Percentiles rank a stretch among this genome's conserved stretches.
phyloP scores from a whole-genome alignment of 2,329 filamentous ascomycete species.

The Aspergillus latus region DNA sequence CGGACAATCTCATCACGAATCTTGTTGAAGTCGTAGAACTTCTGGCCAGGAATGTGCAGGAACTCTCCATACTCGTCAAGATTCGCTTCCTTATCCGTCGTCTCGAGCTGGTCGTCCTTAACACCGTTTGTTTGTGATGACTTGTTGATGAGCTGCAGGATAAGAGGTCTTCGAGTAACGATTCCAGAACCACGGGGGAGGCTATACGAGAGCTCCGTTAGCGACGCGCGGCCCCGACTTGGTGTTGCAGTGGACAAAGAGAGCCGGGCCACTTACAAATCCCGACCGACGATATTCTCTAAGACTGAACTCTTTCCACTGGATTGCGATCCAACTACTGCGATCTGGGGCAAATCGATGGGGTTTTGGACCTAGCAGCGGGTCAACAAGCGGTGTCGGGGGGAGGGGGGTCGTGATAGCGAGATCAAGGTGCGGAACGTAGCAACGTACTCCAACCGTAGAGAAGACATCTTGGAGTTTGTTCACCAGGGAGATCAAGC shows the following conservation, averaged over 20 bases:
- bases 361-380: conserved; percentile 81
- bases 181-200: conserved; percentile 96
- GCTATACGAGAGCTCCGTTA: conserved; percentile 51
- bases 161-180: conserved; percentile 90
- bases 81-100: conserved; percentile 84
- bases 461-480: conserved; percentile 99
- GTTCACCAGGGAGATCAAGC: conserved; percentile 82
- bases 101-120: conserved; percentile 62
- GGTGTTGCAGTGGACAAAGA: neutral
- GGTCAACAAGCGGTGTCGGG: conserved; percentile 27
- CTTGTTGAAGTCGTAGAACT: conserved; percentile 97
- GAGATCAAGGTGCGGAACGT: conserved; percentile 7
- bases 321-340: conserved; percentile 96
- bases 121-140: conserved; percentile 70
- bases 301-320: conserved; percentile 99
- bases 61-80: conserved; percentile 98
- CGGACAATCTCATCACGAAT: conserved; percentile 96
- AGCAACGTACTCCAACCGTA: conserved; percentile 74
- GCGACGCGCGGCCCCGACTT: conserved; percentile 17
- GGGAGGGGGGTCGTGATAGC: conserved; percentile 10
- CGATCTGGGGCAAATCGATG: conserved; percentile 97
- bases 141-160: conserved; percentile 97
- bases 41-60: conserved; percentile 93
- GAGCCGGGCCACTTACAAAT: conserved; percentile 71
- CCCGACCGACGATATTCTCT: conserved; percentile 97